Evolutionary conservation across 2,329 filamentous ascomycete genomes (phyloP).

Genomic region (Colletotrichum endophyticum): DNA sequence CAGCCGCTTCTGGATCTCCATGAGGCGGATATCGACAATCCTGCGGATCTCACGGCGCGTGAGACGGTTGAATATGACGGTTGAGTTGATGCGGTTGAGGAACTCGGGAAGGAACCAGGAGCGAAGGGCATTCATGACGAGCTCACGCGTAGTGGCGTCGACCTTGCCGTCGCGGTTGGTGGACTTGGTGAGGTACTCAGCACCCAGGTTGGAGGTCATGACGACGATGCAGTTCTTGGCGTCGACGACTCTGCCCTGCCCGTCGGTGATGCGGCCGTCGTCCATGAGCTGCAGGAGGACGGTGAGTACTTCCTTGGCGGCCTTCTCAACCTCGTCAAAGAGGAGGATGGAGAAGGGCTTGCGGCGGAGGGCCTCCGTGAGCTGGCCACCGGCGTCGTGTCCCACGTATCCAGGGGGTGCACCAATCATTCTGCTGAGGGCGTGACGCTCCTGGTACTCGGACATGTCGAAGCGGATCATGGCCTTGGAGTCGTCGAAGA

Average conservation of each 20-base stretch:
- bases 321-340: constrained; percentile 98
- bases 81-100: constrained; percentile 95
- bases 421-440: constrained; percentile 96
- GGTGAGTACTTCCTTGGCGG: constrained; percentile 95
- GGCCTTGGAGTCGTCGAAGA: constrained; percentile 95
- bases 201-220: constrained; percentile 97
- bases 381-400: constrained; percentile 92
- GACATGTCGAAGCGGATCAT: constrained; percentile 99
- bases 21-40: constrained; percentile 90
- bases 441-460: constrained; percentile 97
- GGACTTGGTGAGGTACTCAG: constrained; percentile 87
- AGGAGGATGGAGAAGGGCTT: constrained; percentile 97
- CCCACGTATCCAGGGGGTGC: constrained; percentile 97
- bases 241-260: constrained; percentile 92
- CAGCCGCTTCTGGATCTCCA: constrained; percentile 92
- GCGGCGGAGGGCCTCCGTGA: constrained; percentile 92
- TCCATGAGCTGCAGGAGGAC: constrained; percentile 99
- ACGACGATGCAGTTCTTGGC: constrained; percentile 99
- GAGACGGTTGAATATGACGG: constrained; percentile 98
- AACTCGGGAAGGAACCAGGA: constrained; percentile 99
- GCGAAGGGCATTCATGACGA: constrained; percentile 89
- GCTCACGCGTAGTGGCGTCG: constrained; percentile 81
- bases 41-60: constrained; percentile 87
- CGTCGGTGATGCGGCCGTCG: constrained; percentile 96
- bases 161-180: constrained; percentile 82